phyloP scores from a whole-genome alignment of 345 rosid genomes.

The Citrus hindsii region DNA sequence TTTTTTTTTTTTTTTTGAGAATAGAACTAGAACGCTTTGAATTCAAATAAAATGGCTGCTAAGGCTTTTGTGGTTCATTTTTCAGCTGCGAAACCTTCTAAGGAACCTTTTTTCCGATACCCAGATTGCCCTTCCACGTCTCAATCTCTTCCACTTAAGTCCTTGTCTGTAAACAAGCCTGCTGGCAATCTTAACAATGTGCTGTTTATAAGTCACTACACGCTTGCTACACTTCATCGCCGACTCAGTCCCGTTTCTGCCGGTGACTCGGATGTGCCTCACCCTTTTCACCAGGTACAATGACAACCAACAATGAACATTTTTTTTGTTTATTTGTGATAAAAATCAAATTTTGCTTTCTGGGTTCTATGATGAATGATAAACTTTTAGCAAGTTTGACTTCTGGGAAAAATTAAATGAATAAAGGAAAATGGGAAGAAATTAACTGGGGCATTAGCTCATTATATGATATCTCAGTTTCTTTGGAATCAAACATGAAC shows the following conservation, averaged over 20 bases:
- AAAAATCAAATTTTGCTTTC: not conserved
- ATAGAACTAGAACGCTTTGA: not conserved
- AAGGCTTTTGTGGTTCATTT: slow-evolving; percentile 12
- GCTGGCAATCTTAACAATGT: not conserved
- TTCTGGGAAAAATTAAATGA: not conserved
- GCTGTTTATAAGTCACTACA: slow-evolving; percentile 16
- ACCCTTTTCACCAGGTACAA: slow-evolving; percentile 43
- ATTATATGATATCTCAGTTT: no score
- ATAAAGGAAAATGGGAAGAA: no score
- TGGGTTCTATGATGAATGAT: not conserved
- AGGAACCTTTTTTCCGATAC: not conserved
- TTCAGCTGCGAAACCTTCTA: slow-evolving; percentile 10
- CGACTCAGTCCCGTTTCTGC: slow-evolving; percentile 39
- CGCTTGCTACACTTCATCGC: slow-evolving; percentile 34
- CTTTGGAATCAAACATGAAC: no score
- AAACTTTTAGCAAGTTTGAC: not conserved
- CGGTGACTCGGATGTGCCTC: slow-evolving; percentile 54
- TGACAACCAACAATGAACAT: not conserved
- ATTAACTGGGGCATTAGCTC: no score
- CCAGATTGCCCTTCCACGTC: slow-evolving; percentile 18
- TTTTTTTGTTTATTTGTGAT: not conserved
- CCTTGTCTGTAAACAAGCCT: slow-evolving; percentile 13
- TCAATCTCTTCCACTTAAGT: slow-evolving; percentile 1
- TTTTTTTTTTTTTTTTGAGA: no score
- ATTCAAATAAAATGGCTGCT: slow-evolving; percentile 34